Evolutionary conservation across 805 yeast genomes (phyloP).

Genomic region (Yamadazyma philogaea): DNA sequence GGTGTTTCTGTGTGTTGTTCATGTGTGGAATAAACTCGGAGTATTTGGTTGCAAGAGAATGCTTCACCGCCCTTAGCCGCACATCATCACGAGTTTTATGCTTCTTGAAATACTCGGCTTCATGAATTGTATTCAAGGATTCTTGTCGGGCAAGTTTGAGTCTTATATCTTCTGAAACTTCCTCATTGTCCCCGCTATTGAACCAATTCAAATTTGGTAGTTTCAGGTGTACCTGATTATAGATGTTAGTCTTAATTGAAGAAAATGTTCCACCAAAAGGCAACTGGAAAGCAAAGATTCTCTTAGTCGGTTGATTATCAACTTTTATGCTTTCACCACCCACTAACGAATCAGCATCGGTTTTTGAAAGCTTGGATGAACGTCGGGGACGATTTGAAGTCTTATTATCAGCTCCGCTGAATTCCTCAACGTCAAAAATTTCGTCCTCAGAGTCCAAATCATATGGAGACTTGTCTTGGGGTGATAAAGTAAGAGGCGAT

Average conservation of each 20-base stretch:
- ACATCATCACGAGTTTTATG: slow-evolving; percentile 62
- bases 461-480: not conserved
- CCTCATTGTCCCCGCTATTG: slow-evolving; percentile 11
- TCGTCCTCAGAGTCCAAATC: not conserved
- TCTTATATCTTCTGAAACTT: slow-evolving; percentile 27
- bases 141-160: slow-evolving; percentile 50
- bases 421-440: not conserved
- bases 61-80: slow-evolving; percentile 65
- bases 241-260: slow-evolving; percentile 14
- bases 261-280: slow-evolving; percentile 51
- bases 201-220: slow-evolving; percentile 5
- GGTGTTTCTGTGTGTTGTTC: slow-evolving; percentile 1
- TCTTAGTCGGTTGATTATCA: slow-evolving; percentile 32
- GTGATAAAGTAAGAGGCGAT: not conserved
- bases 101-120: slow-evolving; percentile 53
- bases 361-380: slow-evolving; percentile 6
- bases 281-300: slow-evolving; percentile 54
- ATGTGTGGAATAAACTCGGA: slow-evolving; percentile 37
- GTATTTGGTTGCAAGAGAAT: slow-evolving; percentile 53
- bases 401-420: not conserved
- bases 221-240: slow-evolving; percentile 15
- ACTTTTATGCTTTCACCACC: slow-evolving; percentile 44
- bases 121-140: slow-evolving; percentile 60
- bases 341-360: slow-evolving; percentile 46
- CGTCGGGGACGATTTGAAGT: not conserved